phyloP scores from a whole-genome alignment of 495 filamentous ascomycete species.

The Penicillium canescens region DNA sequence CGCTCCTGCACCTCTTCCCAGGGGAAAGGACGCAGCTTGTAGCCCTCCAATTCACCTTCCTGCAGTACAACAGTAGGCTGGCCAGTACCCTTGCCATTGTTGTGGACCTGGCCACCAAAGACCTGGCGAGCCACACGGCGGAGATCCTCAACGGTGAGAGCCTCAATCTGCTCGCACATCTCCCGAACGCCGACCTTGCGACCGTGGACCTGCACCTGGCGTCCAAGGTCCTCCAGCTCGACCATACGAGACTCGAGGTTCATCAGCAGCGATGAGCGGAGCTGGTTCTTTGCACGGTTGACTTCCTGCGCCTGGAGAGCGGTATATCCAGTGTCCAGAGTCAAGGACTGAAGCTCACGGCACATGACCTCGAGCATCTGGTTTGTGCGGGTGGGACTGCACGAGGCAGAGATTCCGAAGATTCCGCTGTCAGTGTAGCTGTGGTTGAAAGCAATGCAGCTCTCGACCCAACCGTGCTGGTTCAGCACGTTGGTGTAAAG shows the following conservation, averaged over 20 bases:
- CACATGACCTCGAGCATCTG: slow-evolving; percentile 94
- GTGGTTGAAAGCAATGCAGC: slow-evolving; percentile 93
- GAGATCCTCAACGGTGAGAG: slow-evolving; percentile 77
- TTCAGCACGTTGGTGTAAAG: slow-evolving; percentile 98
- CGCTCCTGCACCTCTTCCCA: slow-evolving; percentile 89
- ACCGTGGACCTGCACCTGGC: slow-evolving; percentile 95
- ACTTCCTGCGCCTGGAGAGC: slow-evolving; percentile 79
- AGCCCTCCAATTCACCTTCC: slow-evolving; percentile 58
- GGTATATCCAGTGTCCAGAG: slow-evolving; percentile 66
- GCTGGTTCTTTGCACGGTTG: slow-evolving; percentile 96
- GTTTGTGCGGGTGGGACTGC: slow-evolving; percentile 69
- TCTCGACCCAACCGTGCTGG: slow-evolving; percentile 95
- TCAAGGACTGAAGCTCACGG: slow-evolving; percentile 77
- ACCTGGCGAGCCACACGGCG: slow-evolving; percentile 80
- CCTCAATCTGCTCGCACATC: slow-evolving; percentile 88
- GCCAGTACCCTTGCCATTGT: slow-evolving; percentile 76
- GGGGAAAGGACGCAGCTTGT: slow-evolving; percentile 52
- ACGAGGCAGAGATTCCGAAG: slow-evolving; percentile 89
- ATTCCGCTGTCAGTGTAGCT: slow-evolving; percentile 93
- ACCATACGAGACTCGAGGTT: slow-evolving; percentile 98
- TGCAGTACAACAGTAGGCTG: slow-evolving; percentile 94
- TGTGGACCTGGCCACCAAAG: slow-evolving; percentile 73
- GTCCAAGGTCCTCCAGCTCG: slow-evolving; percentile 94
- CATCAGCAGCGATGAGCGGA: slow-evolving; percentile 89
- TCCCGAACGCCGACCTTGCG: slow-evolving; percentile 86